Evolutionary conservation across 306 rosid species (phyloP).

Genomic region (Trifolium fragiferum): DNA sequence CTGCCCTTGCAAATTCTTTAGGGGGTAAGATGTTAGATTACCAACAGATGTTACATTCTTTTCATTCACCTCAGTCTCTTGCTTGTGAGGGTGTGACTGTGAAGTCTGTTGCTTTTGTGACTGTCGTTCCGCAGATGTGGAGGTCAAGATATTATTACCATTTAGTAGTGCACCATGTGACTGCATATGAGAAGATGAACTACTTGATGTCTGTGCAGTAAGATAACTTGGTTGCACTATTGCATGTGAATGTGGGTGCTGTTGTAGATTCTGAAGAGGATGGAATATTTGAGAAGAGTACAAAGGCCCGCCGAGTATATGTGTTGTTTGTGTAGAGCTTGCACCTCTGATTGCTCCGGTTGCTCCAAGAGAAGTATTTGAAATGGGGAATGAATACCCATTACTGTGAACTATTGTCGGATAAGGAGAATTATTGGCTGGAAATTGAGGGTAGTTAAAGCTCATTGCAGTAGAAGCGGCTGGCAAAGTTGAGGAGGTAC

Average conservation of each 20-base stretch:
- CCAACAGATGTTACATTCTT: slow-evolving; percentile 53
- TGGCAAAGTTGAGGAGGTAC: slow-evolving; percentile 57
- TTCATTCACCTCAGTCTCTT: slow-evolving; percentile 46
- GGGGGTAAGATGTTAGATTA: slow-evolving; percentile 45
- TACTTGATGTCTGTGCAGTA: slow-evolving; percentile 43
- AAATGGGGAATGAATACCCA: slow-evolving; percentile 60
- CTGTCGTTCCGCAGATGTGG: slow-evolving; percentile 54
- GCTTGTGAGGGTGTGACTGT: slow-evolving; percentile 51
- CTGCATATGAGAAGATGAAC: slow-evolving; percentile 58
- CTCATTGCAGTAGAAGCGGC: slow-evolving; percentile 48
- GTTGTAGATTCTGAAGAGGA: slow-evolving; percentile 64
- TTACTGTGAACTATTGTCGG: slow-evolving; percentile 59
- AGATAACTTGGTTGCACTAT: slow-evolving; percentile 52
- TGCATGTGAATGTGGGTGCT: slow-evolving; percentile 52
- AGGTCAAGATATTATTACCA: slow-evolving; percentile 50
- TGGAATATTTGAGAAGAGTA: slow-evolving; percentile 61
- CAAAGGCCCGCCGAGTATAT: slow-evolving; percentile 55
- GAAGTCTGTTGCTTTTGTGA: slow-evolving; percentile 53
- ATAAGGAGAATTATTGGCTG: slow-evolving; percentile 57
- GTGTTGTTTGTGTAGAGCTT: slow-evolving; percentile 56
- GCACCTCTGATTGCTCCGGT: slow-evolving; percentile 51
- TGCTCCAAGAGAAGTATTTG: slow-evolving; percentile 59
- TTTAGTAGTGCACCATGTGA: slow-evolving; percentile 48
- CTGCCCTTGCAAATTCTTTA: slow-evolving; percentile 54
- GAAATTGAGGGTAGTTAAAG: slow-evolving; percentile 52